phyloP scores from a whole-genome alignment of 148 eudicot genomes.

The Fagopyrum homotropicum region DNA sequence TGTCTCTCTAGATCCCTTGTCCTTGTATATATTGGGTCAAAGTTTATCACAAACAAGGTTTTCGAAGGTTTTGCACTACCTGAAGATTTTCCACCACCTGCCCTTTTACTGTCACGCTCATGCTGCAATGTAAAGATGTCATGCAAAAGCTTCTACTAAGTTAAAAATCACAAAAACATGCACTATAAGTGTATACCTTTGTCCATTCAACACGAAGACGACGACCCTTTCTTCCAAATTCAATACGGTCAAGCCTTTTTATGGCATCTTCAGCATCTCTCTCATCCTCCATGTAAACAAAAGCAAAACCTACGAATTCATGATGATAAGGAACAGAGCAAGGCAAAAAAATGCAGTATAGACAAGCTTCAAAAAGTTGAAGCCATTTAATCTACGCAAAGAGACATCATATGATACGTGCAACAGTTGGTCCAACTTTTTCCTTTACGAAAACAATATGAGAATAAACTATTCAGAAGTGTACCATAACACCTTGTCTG shows the following conservation, averaged over 20 bases:
- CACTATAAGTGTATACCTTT: slow-evolving; percentile 32
- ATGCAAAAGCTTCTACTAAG: background rate
- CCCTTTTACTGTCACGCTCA: slow-evolving; percentile 63
- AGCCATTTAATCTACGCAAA: slow-evolving; percentile 3
- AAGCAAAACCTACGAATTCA: slow-evolving; percentile 40
- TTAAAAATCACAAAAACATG: background rate
- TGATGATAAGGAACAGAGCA: slow-evolving; percentile 13
- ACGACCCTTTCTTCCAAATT: slow-evolving; percentile 78
- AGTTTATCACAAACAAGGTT: slow-evolving; percentile 79
- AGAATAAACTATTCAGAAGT: slow-evolving; percentile 16
- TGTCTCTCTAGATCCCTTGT: slow-evolving; percentile 74
- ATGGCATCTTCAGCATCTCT: slow-evolving; percentile 53
- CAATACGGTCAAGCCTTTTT: slow-evolving; percentile 52
- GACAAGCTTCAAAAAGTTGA: background rate
- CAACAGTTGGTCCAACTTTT: slow-evolving; percentile 6
- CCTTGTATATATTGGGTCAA: slow-evolving; percentile 62
- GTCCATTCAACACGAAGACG: slow-evolving; percentile 86
- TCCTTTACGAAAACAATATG: slow-evolving; percentile 13
- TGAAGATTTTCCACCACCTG: slow-evolving; percentile 43
- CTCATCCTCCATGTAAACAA: slow-evolving; percentile 52
- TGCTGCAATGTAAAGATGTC: slow-evolving; percentile 35
- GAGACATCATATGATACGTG: slow-evolving; percentile 8
- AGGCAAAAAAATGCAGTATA: background rate
- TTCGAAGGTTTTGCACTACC: slow-evolving; percentile 61
- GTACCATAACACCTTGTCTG: slow-evolving; percentile 37